phyloP scores from a whole-genome alignment of 176 grass and related monocot genomes.

The Coix lacrymajobi region DNA sequence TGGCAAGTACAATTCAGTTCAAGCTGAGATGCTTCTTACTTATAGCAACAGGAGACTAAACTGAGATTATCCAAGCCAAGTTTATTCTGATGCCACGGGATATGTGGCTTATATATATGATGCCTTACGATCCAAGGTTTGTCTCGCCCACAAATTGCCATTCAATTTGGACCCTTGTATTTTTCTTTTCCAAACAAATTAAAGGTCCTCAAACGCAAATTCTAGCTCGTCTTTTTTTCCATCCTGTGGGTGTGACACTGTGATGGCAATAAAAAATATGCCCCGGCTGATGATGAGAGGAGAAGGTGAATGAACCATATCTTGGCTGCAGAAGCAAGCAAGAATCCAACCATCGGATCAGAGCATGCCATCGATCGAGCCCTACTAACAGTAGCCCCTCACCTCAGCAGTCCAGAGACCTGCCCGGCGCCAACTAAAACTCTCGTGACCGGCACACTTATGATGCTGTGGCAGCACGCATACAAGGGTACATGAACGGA shows the following conservation, averaged over 20 bases:
- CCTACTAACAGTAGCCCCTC: constrained; percentile 30
- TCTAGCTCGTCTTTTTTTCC: neutral
- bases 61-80: neutral
- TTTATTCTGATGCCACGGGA: neutral
- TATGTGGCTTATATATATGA: neutral
- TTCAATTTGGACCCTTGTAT: neutral
- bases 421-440: constrained; percentile 21
- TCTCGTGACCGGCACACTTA: neutral
- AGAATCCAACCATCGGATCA: constrained; percentile 25
- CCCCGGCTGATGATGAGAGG: neutral
- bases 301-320: neutral
- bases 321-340: constrained; percentile 41
- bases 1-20: neutral
- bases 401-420: neutral
- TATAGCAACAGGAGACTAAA: neutral
- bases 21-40: neutral
- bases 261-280: neutral
- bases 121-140: constrained; percentile 22
- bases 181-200: neutral
- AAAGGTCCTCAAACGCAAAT: neutral
- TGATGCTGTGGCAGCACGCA: neutral
- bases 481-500: neutral
- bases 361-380: constrained; percentile 3
- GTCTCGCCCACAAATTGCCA: neutral
- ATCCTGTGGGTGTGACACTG: neutral